Percentiles rank a stretch among this genome's conserved stretches.
Conservation (phyloP, 179 eudicot genomes). For the Nepenthes alata region DNA sequence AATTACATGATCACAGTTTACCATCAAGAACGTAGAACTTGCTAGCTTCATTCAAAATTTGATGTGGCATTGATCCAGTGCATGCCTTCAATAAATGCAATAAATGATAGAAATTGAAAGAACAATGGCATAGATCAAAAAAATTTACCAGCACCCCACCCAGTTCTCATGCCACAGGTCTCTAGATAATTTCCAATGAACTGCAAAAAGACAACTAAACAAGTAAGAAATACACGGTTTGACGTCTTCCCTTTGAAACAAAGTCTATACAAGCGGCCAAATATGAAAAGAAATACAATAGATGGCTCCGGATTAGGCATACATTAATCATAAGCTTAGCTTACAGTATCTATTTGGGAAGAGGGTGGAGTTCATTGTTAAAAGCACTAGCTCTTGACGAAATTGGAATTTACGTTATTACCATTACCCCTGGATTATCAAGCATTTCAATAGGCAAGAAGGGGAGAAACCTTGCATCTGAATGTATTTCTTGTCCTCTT, state of each 20-base stretch:
- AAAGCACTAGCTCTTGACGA: too few relatives aligned
- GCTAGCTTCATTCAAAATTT: neutral
- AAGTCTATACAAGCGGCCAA: neutral
- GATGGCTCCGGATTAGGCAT: too few relatives aligned
- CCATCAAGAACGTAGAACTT: neutral
- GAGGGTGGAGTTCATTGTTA: too few relatives aligned
- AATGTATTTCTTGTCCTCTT: too few relatives aligned
- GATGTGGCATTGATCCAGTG: too few relatives aligned
- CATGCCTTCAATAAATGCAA: neutral
- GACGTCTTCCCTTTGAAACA: neutral
- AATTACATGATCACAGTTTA: neutral
- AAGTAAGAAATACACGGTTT: neutral
- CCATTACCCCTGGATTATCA: too few relatives aligned
- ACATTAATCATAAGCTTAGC: too few relatives aligned
- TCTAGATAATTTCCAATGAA: constrained; percentile 81
- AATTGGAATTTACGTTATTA: too few relatives aligned
- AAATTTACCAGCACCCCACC: constrained; percentile 78
- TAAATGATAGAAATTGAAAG: neutral
- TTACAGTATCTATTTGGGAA: too few relatives aligned
- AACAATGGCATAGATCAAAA: constrained; percentile 1
- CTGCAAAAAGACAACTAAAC: constrained; percentile 24
- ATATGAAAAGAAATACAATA: too few relatives aligned
- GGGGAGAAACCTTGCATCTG: neutral
- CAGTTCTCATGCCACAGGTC: constrained; percentile 56
- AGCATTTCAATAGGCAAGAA: neutral